A percentile compares a stretch with the other conserved stretches of the same genome.
Evolutionary conservation across 768 basidiomycete species (phyloP).

Genomic region (Tulasnella sp.): DNA sequence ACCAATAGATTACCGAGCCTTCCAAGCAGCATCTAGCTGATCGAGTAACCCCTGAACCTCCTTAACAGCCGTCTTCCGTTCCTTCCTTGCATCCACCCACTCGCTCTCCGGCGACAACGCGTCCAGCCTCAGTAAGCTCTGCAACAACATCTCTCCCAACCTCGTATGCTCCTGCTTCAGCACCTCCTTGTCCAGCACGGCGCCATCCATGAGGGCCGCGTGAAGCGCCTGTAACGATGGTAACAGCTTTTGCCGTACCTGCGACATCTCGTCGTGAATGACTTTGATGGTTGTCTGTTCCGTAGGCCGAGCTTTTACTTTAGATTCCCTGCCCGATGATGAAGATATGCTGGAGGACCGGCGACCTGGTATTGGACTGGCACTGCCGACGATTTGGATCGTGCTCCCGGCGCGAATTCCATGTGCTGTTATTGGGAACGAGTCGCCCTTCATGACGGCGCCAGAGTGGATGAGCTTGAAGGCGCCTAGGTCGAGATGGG

Average conservation of each 20-base stretch:
- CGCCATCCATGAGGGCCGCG: conserved; percentile 20
- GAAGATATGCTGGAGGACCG: not conserved
- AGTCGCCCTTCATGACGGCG: conserved; percentile 80
- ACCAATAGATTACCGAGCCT: conserved; percentile 20
- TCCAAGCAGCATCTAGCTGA: conserved; percentile 63
- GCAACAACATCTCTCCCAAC: conserved; percentile 72
- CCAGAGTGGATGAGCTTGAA: conserved; percentile 89
- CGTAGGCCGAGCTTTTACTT: conserved; percentile 18
- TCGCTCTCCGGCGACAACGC: conserved; percentile 59
- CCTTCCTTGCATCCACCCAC: conserved; percentile 67
- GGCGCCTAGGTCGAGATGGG: conserved; percentile 51
- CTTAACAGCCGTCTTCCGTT: conserved; percentile 77
- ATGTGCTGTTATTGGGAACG: conserved; percentile 61
- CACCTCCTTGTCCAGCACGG: conserved; percentile 22
- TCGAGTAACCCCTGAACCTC: conserved; percentile 78
- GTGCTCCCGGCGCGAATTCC: conserved; percentile 55
- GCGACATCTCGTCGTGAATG: conserved; percentile 44
- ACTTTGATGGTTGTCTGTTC: conserved; percentile 42
- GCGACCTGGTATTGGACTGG: conserved; percentile 1
- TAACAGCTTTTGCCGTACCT: conserved; percentile 42
- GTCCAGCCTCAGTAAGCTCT: conserved; percentile 79
- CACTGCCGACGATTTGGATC: conserved; percentile 53
- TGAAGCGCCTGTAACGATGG: conserved; percentile 52
- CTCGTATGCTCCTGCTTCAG: conserved; percentile 40
- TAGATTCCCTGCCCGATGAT: conserved; percentile 5